Conservation (phyloP, 805 yeast species). For the Pichia membranifaciens region DNA sequence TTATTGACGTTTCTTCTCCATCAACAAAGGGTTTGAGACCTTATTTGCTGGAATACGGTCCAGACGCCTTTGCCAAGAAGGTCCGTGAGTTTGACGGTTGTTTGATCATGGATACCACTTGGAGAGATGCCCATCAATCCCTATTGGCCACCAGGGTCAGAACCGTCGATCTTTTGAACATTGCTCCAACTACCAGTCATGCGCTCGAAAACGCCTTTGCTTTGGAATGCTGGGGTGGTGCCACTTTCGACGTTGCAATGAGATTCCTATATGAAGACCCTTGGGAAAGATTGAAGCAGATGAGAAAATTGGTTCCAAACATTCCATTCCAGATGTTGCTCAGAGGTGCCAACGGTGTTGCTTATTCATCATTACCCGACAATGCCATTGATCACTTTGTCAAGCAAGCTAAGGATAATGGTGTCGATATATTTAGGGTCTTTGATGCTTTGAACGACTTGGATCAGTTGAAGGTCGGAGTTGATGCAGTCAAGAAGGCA, state of each 20-base stretch:
- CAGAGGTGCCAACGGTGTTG: slow-evolving; percentile 99
- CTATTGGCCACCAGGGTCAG: slow-evolving; percentile 95
- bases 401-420: slow-evolving; percentile 87
- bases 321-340: slow-evolving; percentile 98
- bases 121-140: slow-evolving; percentile 99
- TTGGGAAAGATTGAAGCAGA: slow-evolving; percentile 88
- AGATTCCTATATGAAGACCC: slow-evolving; percentile 98
- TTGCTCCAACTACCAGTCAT: slow-evolving; percentile 91
- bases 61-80: slow-evolving; percentile 82
- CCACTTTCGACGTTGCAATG: slow-evolving; percentile 98
- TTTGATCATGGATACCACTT: slow-evolving; percentile 94
- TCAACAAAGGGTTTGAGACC: slow-evolving; percentile 89
- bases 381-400: slow-evolving; percentile 98
- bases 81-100: slow-evolving; percentile 83
- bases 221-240: slow-evolving; percentile 99
- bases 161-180: slow-evolving; percentile 82
- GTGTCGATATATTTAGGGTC: slow-evolving; percentile 96
- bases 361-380: slow-evolving; percentile 95
- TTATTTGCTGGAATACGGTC: slow-evolving; percentile 76
- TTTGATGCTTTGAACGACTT: slow-evolving; percentile 96
- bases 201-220: slow-evolving; percentile 90
- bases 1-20: slow-evolving; percentile 49
- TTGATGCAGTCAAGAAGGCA: slow-evolving; percentile 94
- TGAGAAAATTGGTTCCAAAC: slow-evolving; percentile 90
- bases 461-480: slow-evolving; percentile 95